Percentiles rank a stretch among this genome's conserved stretches.
These are phyloP conservation scores for Acacia pycnantha DNA, from an alignment of 331 rosid species.

Conservation along the genomic window DNA sequence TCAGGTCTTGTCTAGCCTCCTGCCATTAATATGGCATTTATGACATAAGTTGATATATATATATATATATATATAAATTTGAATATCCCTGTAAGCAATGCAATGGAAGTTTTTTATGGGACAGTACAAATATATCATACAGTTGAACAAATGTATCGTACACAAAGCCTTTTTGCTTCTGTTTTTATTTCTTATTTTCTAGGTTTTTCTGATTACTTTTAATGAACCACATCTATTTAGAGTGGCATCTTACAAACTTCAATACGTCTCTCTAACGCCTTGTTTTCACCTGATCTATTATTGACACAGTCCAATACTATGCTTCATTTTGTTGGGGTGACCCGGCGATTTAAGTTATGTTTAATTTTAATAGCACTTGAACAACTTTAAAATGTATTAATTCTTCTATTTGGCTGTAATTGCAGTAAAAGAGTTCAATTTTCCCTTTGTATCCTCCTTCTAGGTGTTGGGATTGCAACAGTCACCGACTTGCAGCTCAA, in stretches of 20 bases:
- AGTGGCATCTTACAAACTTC: not conserved
- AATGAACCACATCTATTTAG: not conserved
- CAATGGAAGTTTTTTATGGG: not conserved
- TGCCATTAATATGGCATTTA: constrained; percentile 14
- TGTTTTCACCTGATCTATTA: constrained; percentile 19
- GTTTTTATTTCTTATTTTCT: not conserved
- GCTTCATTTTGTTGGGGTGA: not conserved
- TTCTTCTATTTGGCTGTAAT: constrained; percentile 6
- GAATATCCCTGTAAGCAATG: not conserved
- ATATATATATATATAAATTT: not conserved
- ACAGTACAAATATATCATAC: not conserved
- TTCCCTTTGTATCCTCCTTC: constrained; percentile 64
- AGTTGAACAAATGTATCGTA: not conserved
- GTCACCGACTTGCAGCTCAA: constrained; percentile 89
- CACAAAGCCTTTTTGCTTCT: not conserved
- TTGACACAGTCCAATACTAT: not conserved
- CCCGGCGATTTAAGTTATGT: not conserved
- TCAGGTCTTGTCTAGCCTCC: constrained; percentile 54
- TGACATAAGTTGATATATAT: constrained; percentile 1
- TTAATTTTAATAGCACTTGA: constrained; percentile 1
- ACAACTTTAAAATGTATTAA: constrained; percentile 15
- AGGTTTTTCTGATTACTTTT: not conserved
- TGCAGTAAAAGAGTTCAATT: constrained; percentile 72
- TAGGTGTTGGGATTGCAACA: constrained; percentile 88
- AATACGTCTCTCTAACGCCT: not conserved